Conservation (phyloP, 2,329 filamentous ascomycete genomes). For the Metarhizium anisopliae region DNA sequence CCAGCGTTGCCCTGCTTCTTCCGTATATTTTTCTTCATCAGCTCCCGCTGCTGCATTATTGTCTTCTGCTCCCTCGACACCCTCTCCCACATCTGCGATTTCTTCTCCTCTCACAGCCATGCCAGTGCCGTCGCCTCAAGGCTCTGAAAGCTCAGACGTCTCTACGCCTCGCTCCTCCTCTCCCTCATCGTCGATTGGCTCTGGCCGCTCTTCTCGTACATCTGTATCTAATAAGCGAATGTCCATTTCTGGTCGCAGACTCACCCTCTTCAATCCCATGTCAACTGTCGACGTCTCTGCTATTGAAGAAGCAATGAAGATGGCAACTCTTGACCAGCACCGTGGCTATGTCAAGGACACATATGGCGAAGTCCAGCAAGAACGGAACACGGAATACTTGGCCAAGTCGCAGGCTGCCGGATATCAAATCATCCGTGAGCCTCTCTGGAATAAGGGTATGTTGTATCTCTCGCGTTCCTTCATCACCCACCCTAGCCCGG, state of each 20-base stretch:
- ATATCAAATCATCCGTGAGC: constrained; percentile 53
- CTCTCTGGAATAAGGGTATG: constrained; percentile 57
- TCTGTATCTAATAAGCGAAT: constrained; percentile 43
- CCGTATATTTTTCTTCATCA: constrained; percentile 1
- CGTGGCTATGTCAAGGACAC: constrained; percentile 50
- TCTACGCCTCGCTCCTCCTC: constrained; percentile 46
- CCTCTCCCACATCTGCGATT: constrained; percentile 6
- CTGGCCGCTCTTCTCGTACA: constrained; percentile 39
- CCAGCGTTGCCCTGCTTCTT: constrained; percentile 4
- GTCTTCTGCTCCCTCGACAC: constrained; percentile 2
- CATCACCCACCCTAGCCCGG: background rate
- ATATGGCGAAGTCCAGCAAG: constrained; percentile 47
- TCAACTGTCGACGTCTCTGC: constrained; percentile 46
- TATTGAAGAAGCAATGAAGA: constrained; percentile 52
- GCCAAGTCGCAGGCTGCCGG: constrained; percentile 42
- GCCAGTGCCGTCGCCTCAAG: constrained; percentile 28
- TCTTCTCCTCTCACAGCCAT: constrained; percentile 11
- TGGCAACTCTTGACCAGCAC: constrained; percentile 50
- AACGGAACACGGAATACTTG: constrained; percentile 43
- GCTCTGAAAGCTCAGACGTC: constrained; percentile 39
- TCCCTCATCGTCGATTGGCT: constrained; percentile 37
- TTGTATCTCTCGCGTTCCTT: constrained; percentile 1
- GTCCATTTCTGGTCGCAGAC: constrained; percentile 40
- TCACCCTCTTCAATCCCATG: constrained; percentile 46
- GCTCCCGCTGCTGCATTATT: background rate